A percentile compares a stretch with the other conserved stretches of the same genome.
These are phyloP conservation scores for Leucocoprinus leucothites DNA, from an alignment of 768 basidiomycete genomes.

Conservation along the genomic window DNA sequence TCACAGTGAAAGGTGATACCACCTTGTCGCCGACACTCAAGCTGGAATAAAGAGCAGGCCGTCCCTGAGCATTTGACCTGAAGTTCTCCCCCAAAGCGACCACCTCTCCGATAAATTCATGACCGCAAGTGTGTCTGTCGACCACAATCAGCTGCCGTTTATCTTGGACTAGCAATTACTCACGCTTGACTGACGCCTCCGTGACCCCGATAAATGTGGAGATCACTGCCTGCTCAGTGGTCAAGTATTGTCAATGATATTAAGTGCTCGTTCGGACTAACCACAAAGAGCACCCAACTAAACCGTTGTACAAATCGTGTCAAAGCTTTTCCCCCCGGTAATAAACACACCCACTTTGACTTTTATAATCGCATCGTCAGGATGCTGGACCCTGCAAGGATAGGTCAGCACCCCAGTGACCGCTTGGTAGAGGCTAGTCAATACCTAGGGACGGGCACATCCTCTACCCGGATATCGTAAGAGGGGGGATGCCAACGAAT, in stretches of 20 bases:
- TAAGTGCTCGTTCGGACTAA: background rate
- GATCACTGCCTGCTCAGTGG: constrained; percentile 51
- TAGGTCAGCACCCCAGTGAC: constrained; percentile 1
- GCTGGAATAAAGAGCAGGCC: constrained; percentile 61
- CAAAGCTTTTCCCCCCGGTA: background rate
- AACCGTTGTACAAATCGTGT: constrained; percentile 35
- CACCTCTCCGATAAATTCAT: constrained; percentile 77
- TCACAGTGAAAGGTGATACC: constrained; percentile 78
- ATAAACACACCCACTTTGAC: constrained; percentile 45
- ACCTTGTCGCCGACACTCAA: constrained; percentile 74
- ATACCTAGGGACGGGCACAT: constrained; percentile 50
- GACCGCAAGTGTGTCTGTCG: constrained; percentile 62
- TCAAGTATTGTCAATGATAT: background rate
- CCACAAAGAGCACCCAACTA: background rate
- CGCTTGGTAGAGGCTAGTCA: background rate
- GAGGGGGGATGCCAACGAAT: constrained; percentile 67
- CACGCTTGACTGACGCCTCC: constrained; percentile 51
- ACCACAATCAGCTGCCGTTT: background rate
- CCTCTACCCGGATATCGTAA: constrained; percentile 70
- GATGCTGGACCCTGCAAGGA: constrained; percentile 53
- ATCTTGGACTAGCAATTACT: constrained; percentile 18
- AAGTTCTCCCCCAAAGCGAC: constrained; percentile 64
- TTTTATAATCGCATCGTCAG: constrained; percentile 79
- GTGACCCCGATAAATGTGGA: constrained; percentile 72
- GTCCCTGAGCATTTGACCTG: constrained; percentile 31